Conservation (phyloP, 441 rosid species). For the Biscutella laevigata region DNA sequence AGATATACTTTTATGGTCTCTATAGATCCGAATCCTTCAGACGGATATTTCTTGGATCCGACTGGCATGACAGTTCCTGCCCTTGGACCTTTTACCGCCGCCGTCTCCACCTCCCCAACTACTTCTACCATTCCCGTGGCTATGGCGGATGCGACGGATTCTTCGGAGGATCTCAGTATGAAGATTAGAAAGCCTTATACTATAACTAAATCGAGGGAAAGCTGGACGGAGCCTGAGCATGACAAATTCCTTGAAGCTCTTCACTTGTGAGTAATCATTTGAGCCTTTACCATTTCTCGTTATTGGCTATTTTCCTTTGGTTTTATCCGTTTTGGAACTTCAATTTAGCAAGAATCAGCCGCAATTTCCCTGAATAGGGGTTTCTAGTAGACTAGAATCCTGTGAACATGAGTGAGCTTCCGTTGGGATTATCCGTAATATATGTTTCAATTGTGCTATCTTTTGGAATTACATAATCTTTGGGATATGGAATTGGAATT, state of each 20-base stretch:
- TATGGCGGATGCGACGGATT: conserved; percentile 27
- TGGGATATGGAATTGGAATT: not conserved
- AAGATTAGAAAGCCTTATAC: conserved; percentile 85
- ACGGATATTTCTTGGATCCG: conserved; percentile 65
- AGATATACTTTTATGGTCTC: conserved; percentile 47
- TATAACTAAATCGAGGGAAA: conserved; percentile 83
- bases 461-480: not conserved
- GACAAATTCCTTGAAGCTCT: conserved; percentile 92
- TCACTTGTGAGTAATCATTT: conserved; percentile 46
- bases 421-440: not conserved
- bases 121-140: conserved; percentile 25
- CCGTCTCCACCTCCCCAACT: conserved; percentile 28
- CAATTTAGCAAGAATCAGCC: not conserved
- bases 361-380: conserved; percentile 3
- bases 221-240: conserved; percentile 94
- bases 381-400: not conserved
- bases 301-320: not conserved
- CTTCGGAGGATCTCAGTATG: conserved; percentile 50
- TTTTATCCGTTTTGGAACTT: conserved; percentile 8
- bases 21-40: conserved; percentile 51
- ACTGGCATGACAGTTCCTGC: conserved; percentile 58
- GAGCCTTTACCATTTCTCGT: not conserved
- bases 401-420: not conserved
- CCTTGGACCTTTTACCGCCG: conserved; percentile 40
- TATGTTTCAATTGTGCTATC: not conserved